Percentiles rank a stretch among this genome's conserved stretches.
phyloP scores from a whole-genome alignment of 257 asterid genomes.

The Ehretia macrophylla region DNA sequence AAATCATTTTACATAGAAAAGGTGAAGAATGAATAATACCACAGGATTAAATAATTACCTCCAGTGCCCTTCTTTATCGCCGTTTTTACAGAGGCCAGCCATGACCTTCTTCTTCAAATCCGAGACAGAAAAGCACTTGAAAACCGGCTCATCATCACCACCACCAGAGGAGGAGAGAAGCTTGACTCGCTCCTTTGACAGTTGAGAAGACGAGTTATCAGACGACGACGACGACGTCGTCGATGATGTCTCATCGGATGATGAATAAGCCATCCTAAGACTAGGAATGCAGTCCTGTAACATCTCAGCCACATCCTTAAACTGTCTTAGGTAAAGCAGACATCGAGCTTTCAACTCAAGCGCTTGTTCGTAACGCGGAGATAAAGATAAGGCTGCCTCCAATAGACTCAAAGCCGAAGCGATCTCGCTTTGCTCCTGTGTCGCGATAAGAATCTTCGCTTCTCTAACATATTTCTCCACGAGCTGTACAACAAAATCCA shows the following conservation, averaged over 20 bases:
- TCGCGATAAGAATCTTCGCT: conserved; percentile 60
- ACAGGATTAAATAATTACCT: conserved; percentile 12
- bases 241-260: conserved; percentile 53
- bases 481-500: conserved; percentile 44
- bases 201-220: conserved; percentile 60
- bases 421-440: conserved; percentile 55
- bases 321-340: conserved; percentile 71
- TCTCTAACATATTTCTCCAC: conserved; percentile 80
- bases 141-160: conserved; percentile 39
- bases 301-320: conserved; percentile 86
- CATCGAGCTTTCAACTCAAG: conserved; percentile 82
- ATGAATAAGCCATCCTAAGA: conserved; percentile 28
- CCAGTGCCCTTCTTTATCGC: conserved; percentile 81
- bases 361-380: conserved; percentile 79
- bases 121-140: conserved; percentile 76
- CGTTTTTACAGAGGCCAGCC: conserved; percentile 63
- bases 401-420: conserved; percentile 62
- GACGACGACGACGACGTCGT: conserved; percentile 31
- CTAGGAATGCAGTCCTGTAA: conserved; percentile 88
- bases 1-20: no score
- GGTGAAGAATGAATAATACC: not conserved
- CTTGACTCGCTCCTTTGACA: conserved; percentile 61
- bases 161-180: conserved; percentile 43
- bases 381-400: conserved; percentile 67
- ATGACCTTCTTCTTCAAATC: conserved; percentile 83